Evolutionary conservation across 106 monocot genomes (phyloP), one percentile per base, ranked within the genome.

Genomic region (Acanthochlamys bracteata): DNA sequence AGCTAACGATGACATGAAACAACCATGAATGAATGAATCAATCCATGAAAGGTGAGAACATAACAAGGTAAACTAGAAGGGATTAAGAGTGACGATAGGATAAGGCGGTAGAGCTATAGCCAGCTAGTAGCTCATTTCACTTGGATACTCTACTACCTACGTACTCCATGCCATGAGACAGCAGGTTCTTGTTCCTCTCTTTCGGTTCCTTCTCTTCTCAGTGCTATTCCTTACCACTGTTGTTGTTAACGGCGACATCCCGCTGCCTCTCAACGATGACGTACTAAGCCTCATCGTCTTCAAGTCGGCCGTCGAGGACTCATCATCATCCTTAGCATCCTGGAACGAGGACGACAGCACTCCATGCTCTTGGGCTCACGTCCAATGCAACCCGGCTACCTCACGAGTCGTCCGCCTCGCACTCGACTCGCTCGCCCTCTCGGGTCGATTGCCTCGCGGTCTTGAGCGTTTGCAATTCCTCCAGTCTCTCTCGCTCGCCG

Each of bases 251-350:
- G 25, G 53, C 53, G 43, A 74, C 25, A 66, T 75, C 4, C 70
- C 71, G 59, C n/a, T 72, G 68, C 73, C 74, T 11, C 59, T 92
- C 43, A 88, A 84, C 80, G 90, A 87, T 66, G 86, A 90, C 51
- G 78, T 95, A 21, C 68, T 95, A 25, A 82, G 84, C 19, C 84
- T 95, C 59, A 73, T 95, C 59, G 84, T 85, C 59, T 88, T 95
- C 84, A 87, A 85, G 64, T 78, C 79, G 33, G 78, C 81, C 71
- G 62, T 95, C 14, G 46, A 62, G 1, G 95, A 90, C 42, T 75
- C 84, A 15, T 21, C 59, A 41, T 69, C 53, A 2, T 61, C 84
- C 9, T 90, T 95, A 14, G 59, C 78, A 7, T 69, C 84, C 1
- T 95, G 95, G 95, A 74, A 74, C 23, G 79, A 87, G 33, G 70